phyloP scores from a whole-genome alignment of 257 asterid genomes.

The Echium plantagineum region DNA sequence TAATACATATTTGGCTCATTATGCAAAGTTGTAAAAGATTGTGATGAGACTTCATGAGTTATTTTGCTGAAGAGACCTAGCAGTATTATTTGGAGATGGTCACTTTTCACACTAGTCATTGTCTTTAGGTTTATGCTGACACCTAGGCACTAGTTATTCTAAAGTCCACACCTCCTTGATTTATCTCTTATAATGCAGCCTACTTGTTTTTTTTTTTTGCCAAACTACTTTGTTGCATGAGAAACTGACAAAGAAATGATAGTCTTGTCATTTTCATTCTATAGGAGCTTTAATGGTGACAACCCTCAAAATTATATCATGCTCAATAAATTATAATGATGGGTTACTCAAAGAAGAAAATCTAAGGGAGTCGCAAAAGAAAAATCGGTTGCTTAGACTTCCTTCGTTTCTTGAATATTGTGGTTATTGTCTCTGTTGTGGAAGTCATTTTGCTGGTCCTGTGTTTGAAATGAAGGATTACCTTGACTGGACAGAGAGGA shows the following conservation, averaged over 20 bases:
- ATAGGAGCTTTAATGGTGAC: slow-evolving; percentile 96
- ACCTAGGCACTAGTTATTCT: not conserved
- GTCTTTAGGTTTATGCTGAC: not conserved
- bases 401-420: slow-evolving; percentile 73
- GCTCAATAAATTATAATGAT: slow-evolving; percentile 79
- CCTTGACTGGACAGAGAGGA: slow-evolving; percentile 82
- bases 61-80: too few species aligned
- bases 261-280: slow-evolving; percentile 1
- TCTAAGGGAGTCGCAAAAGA: slow-evolving; percentile 73
- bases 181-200: too few species aligned
- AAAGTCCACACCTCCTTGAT: too few species aligned
- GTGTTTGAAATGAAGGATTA: slow-evolving; percentile 92
- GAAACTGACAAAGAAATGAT: not conserved
- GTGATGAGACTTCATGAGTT: not conserved
- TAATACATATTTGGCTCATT: too few species aligned
- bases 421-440: slow-evolving; percentile 92
- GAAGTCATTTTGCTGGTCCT: slow-evolving; percentile 99
- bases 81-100: not conserved
- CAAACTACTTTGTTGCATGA: not conserved
- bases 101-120: not conserved
- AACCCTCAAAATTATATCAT: slow-evolving; percentile 83
- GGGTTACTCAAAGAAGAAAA: slow-evolving; percentile 80
- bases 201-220: not conserved
- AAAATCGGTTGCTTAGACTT: slow-evolving; percentile 60
- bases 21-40: not conserved